These are phyloP conservation scores for Ceriops tagal DNA, from an alignment of 345 rosid species.

Conservation along the genomic window DNA sequence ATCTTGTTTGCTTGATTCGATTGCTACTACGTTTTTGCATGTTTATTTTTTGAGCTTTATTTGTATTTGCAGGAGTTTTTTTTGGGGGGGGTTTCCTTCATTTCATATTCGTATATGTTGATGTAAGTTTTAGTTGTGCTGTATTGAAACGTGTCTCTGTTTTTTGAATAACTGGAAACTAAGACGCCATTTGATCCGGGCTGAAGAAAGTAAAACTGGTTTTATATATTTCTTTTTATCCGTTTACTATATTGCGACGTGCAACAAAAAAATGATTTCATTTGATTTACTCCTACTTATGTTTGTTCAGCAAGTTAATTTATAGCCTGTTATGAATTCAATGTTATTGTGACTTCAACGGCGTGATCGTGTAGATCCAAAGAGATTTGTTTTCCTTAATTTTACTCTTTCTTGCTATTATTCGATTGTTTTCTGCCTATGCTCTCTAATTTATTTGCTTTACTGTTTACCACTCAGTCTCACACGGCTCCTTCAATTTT, in stretches of 20 bases:
- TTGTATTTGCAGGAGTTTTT: too few relatives aligned
- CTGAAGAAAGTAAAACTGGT: not conserved
- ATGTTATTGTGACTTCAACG: not conserved
- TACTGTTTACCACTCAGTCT: not conserved
- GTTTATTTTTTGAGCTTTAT: not conserved
- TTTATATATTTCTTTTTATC: not conserved
- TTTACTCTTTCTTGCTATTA: not conserved
- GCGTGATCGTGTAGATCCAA: not conserved
- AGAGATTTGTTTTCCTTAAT: not conserved
- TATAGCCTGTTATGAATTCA: not conserved
- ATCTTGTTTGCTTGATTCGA: not conserved
- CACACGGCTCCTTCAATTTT: not conserved
- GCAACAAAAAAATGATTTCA: not conserved
- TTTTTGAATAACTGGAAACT: not conserved
- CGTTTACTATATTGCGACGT: not conserved
- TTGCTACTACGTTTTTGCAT: not conserved
- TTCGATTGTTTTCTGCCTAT: not conserved
- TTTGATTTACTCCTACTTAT: not conserved
- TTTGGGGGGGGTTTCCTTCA: not conserved
- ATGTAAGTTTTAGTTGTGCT: not conserved
- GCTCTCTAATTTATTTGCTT: not conserved
- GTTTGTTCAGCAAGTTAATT: not conserved
- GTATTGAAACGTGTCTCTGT: not conserved
- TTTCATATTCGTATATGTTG: not conserved
- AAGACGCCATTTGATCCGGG: not conserved